Base-by-base conservation (phyloP, 345 rosid species). In the Salix dunnii region DNA sequence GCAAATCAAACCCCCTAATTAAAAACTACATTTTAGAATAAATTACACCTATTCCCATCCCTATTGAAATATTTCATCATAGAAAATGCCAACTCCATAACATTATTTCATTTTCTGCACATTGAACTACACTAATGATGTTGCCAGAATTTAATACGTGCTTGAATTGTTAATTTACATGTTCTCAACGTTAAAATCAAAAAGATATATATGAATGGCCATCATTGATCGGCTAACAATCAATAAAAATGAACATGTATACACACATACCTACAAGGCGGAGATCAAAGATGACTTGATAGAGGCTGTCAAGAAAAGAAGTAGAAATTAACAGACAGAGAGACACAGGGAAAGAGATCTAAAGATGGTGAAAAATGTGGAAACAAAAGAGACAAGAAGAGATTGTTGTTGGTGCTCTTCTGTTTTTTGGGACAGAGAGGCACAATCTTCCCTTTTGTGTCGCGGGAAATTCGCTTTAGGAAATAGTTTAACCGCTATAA, bases 381-480 rank as follows among this genome's bases (percentile, higher is more conserved):
- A 31, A 46, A 30, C 23, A 43, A 60, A 74, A 21, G 46, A 63
- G 69, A 58, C 33, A 46, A 67, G 3, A 66, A 51, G 31, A 51
- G 28, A 65, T 27, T 43, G 69, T 38, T 62, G 51, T 58, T 73
- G 30, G 1, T 60, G 64, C 20, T 20, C 7, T 38, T 51, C 28
- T 77, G 49, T 63, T 71, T 71, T 71, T 13, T 38, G 42, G 11
- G 67, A 67, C 33, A 66, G 23, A 38, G 58, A 51, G 53, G 67
- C 36, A 20, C 11, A 51, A 38, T 25, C 16, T 33, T 46, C 36
- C 62, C 4, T 58, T 31, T 76, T 58, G 51, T 11, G 25, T 71
- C 42, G 75, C 80, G 75, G 64, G 80, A 77, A 77, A 63, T 16
- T 77, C 75, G 80, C 75, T 48, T 55, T 62, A 23, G 7, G 38